Base-by-base conservation (phyloP, 2,329 filamentous ascomycete genomes). In the Fusarium pseudograminearum region DNA sequence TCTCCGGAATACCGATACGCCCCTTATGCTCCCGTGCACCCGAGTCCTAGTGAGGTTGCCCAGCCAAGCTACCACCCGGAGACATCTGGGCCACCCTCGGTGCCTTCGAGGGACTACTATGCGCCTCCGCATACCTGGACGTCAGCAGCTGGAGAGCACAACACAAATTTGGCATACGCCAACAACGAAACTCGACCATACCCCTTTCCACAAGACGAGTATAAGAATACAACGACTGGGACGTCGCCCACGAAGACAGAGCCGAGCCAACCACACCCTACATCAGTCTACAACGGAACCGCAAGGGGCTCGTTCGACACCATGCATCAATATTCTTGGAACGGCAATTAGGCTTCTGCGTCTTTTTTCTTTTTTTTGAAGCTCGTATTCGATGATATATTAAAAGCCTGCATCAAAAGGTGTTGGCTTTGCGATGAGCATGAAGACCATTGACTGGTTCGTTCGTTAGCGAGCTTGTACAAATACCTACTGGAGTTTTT, bases 241-340 rank as follows among this genome's bases (percentile, higher is more conserved):
- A 58, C 75, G 12, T 69, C 78, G 12, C 69, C 78, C n/a, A 54
- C 75, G 16, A 79, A 79, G 70, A 67, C 78, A 9, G 78, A 80
- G 16, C 74, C 80, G 33, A 78, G 81, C 18, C 80, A 80, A 18
- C 75, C 80, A 30, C 79, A 82, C 14, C 78, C 83, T 16, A 78
- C 81, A 5, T 76, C 79, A 22, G 74, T 79, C 26, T 85, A 85
- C 59, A 79, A 74, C 28, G 77, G 78, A 42, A 77, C 76, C 15
- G 70, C 79, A 31, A 77, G 82, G 46, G 81, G 80, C 20, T 85
- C 85, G 16, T 85, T 84, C 61, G 83, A 84, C 57, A 80, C 79
- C 50, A 80, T 87, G 76, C 84, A 82, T 74, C 84, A 87, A 74
- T 89, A 89, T 74, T 86, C 85, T 33, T 89, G 87, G 87, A 87